Conservation (phyloP, 345 rosid genomes). For the Salix dunnii region DNA sequence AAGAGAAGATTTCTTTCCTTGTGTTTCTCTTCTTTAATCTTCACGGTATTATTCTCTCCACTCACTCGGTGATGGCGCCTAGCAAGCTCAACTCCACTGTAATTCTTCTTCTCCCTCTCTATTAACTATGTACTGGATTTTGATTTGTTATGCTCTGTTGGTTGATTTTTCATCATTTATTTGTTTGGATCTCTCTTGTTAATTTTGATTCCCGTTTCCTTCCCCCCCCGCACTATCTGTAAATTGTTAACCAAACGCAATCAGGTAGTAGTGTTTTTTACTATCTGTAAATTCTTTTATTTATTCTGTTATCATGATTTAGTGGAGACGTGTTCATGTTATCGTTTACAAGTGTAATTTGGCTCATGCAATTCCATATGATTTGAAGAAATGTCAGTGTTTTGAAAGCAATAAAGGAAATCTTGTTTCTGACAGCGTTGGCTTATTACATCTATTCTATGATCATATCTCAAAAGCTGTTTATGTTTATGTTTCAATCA, state of each 20-base stretch:
- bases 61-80: slow-evolving; percentile 45
- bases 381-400: neutral
- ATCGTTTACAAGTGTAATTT: neutral
- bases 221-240: neutral
- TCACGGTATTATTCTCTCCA: neutral
- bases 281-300: neutral
- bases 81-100: slow-evolving; percentile 47
- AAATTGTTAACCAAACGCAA: neutral
- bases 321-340: neutral
- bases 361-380: neutral
- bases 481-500: neutral
- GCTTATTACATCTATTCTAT: neutral
- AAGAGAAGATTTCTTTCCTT: neutral
- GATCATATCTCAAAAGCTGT: neutral
- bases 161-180: neutral
- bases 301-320: neutral
- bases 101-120: slow-evolving; percentile 6
- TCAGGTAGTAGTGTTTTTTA: neutral
- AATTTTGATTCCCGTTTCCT: neutral
- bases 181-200: neutral
- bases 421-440: neutral
- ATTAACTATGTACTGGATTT: neutral
- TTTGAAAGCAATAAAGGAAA: neutral
- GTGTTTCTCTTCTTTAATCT: neutral
- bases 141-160: neutral